These are phyloP conservation scores for Moesziomyces sp. DNA, from an alignment of 1,284 basidiomycete genomes.

Conservation along the genomic window DNA sequence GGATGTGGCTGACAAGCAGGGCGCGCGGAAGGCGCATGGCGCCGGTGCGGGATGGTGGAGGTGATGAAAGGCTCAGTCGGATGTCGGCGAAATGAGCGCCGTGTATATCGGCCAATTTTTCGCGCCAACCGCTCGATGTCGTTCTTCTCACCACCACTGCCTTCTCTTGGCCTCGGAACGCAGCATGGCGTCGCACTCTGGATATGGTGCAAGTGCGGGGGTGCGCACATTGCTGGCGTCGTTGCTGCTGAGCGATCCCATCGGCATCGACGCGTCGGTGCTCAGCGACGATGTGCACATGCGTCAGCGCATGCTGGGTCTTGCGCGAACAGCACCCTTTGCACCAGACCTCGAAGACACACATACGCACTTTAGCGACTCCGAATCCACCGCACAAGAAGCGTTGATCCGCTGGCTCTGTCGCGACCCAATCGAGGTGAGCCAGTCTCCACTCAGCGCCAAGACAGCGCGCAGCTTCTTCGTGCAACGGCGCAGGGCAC, in stretches of 20 bases:
- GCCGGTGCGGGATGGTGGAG: conserved; percentile 1
- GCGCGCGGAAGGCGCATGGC: background rate
- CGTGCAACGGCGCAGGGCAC: background rate
- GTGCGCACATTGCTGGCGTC: background rate
- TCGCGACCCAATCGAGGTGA: conserved; percentile 19
- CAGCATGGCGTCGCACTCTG: too few species aligned
- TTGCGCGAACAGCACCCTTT: conserved; percentile 5
- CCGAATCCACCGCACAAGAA: background rate
- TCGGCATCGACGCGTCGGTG: background rate
- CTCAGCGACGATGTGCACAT: conserved; percentile 17
- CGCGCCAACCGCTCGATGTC: background rate
- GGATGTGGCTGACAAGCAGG: background rate
- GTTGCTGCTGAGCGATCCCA: background rate
- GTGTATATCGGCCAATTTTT: conserved; percentile 5
- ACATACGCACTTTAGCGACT: background rate
- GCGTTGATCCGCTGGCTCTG: conserved; percentile 16
- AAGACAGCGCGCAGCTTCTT: background rate
- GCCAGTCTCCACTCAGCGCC: background rate
- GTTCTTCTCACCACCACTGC: background rate
- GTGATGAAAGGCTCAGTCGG: background rate
- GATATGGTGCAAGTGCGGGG: too few species aligned
- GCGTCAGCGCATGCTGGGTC: conserved; percentile 36
- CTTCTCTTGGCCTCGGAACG: background rate
- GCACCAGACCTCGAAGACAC: conserved; percentile 21
- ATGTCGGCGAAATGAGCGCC: conserved; percentile 16